These are phyloP conservation scores for Aspergillus puulaauensis DNA, from an alignment of 2,329 filamentous ascomycete genomes.

Conservation along the genomic window DNA sequence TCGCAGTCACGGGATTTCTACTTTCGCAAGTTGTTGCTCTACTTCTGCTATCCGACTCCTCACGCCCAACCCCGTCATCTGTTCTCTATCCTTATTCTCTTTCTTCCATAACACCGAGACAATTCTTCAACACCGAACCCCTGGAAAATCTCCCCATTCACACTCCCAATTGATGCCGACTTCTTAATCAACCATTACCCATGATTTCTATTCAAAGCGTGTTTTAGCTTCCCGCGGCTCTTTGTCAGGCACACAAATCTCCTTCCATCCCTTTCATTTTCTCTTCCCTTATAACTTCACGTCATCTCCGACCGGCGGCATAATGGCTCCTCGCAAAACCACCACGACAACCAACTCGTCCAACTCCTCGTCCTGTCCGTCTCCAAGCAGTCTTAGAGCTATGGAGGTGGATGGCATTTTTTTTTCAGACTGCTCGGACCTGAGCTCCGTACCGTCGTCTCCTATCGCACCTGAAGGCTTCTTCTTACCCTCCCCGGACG, in stretches of 20 bases:
- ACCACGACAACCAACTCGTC: slow-evolving; percentile 8
- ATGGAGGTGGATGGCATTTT: slow-evolving; percentile 31
- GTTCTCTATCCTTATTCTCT: slow-evolving; percentile 12
- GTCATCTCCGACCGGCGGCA: slow-evolving; percentile 14
- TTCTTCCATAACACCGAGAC: slow-evolving; percentile 11
- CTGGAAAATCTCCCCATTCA: neutral
- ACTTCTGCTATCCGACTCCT: slow-evolving; percentile 21
- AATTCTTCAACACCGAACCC: slow-evolving; percentile 5
- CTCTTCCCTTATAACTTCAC: slow-evolving; percentile 3
- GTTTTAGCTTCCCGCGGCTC: slow-evolving; percentile 12
- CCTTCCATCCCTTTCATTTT: slow-evolving; percentile 7
- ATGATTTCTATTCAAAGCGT: slow-evolving; percentile 16
- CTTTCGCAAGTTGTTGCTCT: slow-evolving; percentile 1
- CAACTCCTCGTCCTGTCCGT: slow-evolving; percentile 12
- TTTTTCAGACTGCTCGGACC: slow-evolving; percentile 40
- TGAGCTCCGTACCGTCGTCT: slow-evolving; percentile 44
- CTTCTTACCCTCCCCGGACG: slow-evolving; percentile 43
- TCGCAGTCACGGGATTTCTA: slow-evolving; percentile 16
- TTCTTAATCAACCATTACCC: slow-evolving; percentile 7
- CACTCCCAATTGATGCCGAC: slow-evolving; percentile 14
- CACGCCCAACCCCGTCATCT: slow-evolving; percentile 16
- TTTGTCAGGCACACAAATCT: slow-evolving; percentile 3
- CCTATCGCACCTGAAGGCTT: slow-evolving; percentile 38
- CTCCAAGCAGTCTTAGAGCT: slow-evolving; percentile 10
- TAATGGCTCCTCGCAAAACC: slow-evolving; percentile 12